A percentile compares a stretch with the other conserved stretches of the same genome.
Conservation (phyloP, 192 early-diverging fungal genomes). For the Lobosporangium transversale region DNA sequence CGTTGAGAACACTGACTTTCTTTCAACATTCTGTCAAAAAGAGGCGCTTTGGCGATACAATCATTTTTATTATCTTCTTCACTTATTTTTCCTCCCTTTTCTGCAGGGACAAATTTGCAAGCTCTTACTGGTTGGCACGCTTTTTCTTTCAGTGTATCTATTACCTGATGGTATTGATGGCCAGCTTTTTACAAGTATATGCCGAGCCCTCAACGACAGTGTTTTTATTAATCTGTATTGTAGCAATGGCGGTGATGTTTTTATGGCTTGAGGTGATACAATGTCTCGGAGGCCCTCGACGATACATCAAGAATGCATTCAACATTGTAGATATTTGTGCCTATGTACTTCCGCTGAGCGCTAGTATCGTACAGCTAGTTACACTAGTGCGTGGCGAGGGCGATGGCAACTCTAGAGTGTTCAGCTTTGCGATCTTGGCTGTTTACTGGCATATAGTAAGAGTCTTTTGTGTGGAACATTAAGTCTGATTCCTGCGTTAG, state of each 20-base stretch:
- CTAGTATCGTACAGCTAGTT: constrained; percentile 4
- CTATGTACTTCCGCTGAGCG: constrained; percentile 8
- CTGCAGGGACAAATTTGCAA: background rate
- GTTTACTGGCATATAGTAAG: constrained; percentile 24
- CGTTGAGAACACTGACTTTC: constrained; percentile 13
- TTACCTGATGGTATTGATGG: no score
- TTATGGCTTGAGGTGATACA: background rate
- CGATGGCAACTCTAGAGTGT: background rate
- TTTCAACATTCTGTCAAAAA: no score
- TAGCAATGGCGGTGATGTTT: no score
- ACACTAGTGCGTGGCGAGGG: background rate
- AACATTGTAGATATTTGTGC: constrained; percentile 13
- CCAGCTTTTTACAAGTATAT: no score
- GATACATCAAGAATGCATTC: constrained; percentile 8
- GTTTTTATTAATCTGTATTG: no score
- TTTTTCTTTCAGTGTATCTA: background rate
- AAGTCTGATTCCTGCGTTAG: no score
- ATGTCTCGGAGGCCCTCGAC: background rate
- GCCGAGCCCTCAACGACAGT: no score
- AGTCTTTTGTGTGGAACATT: no score
- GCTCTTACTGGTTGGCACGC: constrained; percentile 3
- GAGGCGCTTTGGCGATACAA: constrained; percentile 5
- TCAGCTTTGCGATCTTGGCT: constrained; percentile 24
- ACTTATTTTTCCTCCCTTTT: constrained; percentile 13
- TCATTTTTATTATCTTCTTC: constrained; percentile 7